phyloP scores from a whole-genome alignment of 371 early-diverging fungal species.

The Mortierella sp. region DNA sequence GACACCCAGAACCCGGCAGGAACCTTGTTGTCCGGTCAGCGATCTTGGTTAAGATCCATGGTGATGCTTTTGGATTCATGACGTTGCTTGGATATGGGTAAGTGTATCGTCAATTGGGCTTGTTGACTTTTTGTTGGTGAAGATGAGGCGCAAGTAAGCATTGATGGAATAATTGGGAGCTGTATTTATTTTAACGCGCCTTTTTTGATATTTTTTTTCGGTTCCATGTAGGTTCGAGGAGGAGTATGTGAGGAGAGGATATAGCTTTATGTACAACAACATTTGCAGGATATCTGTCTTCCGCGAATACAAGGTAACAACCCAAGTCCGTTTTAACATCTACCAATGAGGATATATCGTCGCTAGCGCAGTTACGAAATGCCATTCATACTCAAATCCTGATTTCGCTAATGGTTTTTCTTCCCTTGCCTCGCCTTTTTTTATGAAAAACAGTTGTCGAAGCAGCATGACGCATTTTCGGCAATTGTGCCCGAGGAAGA shows the following conservation, averaged over 20 bases:
- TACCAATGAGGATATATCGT: background rate
- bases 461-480: conserved; percentile 50
- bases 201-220: background rate
- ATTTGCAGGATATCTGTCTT: conserved; percentile 56
- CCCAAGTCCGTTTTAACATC: background rate
- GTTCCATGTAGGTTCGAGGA: conserved; percentile 36
- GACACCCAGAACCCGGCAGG: conserved; percentile 54
- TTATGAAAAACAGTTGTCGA: conserved; percentile 31
- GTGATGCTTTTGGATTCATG: conserved; percentile 48
- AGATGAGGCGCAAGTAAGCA: background rate
- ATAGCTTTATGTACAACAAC: conserved; percentile 55
- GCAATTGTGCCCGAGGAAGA: conserved; percentile 38
- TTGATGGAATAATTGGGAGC: background rate
- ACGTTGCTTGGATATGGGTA: conserved; percentile 53
- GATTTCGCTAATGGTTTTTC: no score
- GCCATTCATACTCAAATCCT: no score
- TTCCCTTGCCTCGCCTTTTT: background rate
- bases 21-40: conserved; percentile 53
- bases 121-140: background rate
- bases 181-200: background rate
- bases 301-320: conserved; percentile 51
- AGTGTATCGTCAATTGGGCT: background rate
- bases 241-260: conserved; percentile 53
- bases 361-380: background rate
- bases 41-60: conserved; percentile 54